Evolutionary conservation across 768 basidiomycete species (phyloP).

Genomic region (Aureoboletus auriporus): DNA sequence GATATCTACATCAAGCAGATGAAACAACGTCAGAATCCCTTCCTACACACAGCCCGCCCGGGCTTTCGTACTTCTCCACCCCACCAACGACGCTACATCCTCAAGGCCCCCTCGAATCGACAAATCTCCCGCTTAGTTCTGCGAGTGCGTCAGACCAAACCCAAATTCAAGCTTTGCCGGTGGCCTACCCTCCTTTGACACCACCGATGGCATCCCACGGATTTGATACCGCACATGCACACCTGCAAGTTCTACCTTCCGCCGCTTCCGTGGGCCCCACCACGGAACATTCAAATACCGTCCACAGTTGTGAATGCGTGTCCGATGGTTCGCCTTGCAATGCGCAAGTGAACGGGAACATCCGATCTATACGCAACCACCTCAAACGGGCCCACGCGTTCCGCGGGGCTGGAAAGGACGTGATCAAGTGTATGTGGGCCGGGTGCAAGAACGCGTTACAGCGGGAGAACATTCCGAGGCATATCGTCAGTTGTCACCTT

Average conservation of each 20-base stretch:
- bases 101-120: not conserved
- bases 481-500: conserved; percentile 16
- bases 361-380: conserved; percentile 12
- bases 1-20: not conserved
- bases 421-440: conserved; percentile 4
- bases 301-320: conserved; percentile 4
- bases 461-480: conserved; percentile 17
- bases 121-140: not conserved
- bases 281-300: not conserved
- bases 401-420: conserved; percentile 2
- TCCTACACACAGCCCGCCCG: not conserved
- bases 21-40: not conserved
- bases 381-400: conserved; percentile 10
- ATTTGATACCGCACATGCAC: not conserved
- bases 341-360: not conserved
- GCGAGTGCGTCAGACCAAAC: not conserved
- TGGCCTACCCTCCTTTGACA: not conserved
- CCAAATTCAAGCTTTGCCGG: not conserved
- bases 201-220: not conserved
- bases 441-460: conserved; percentile 8
- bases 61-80: not conserved
- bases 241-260: not conserved
- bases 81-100: not conserved
- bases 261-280: not conserved
- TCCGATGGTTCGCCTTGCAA: conserved; percentile 3